A percentile compares a stretch with the other conserved stretches of the same genome.
These are phyloP conservation scores for Fagus crenata DNA, from an alignment of 306 rosid genomes.

Conservation along the genomic window DNA sequence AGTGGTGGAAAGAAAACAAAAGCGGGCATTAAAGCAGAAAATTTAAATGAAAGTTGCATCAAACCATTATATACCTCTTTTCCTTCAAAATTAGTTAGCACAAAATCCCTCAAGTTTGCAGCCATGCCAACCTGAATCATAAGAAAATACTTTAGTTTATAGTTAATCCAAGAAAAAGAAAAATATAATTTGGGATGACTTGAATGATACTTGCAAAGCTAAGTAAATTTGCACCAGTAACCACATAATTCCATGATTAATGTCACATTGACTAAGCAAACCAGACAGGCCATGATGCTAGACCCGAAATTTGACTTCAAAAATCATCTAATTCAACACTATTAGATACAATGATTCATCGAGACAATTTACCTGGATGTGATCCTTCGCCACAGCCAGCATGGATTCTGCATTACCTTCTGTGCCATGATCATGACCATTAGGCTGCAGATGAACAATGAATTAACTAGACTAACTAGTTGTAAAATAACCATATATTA, in stretches of 20 bases:
- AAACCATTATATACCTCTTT: conserved; percentile 58
- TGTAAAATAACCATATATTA: neutral
- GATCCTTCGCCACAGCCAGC: conserved; percentile 80
- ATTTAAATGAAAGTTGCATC: conserved; percentile 19
- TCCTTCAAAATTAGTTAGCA: conserved; percentile 70
- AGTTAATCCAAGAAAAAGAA: neutral
- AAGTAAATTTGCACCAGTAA: conserved; percentile 5
- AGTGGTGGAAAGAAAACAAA: neutral
- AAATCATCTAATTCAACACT: neutral
- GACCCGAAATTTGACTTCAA: conserved; percentile 13
- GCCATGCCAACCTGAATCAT: conserved; percentile 83
- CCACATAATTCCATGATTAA: neutral
- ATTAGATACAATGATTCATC: conserved; percentile 6
- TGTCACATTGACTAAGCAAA: neutral
- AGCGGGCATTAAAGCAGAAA: neutral
- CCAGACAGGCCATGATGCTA: neutral
- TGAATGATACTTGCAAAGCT: neutral
- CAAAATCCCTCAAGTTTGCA: conserved; percentile 79
- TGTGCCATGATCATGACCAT: conserved; percentile 79
- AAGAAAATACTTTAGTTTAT: conserved; percentile 17
- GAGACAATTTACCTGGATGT: conserved; percentile 69
- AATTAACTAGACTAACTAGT: neutral
- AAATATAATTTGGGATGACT: neutral
- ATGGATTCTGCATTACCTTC: conserved; percentile 50
- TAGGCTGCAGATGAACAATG: conserved; percentile 67